Evolutionary conservation across 768 basidiomycete species (phyloP).

Genomic region (Termitomyces sp.): DNA sequence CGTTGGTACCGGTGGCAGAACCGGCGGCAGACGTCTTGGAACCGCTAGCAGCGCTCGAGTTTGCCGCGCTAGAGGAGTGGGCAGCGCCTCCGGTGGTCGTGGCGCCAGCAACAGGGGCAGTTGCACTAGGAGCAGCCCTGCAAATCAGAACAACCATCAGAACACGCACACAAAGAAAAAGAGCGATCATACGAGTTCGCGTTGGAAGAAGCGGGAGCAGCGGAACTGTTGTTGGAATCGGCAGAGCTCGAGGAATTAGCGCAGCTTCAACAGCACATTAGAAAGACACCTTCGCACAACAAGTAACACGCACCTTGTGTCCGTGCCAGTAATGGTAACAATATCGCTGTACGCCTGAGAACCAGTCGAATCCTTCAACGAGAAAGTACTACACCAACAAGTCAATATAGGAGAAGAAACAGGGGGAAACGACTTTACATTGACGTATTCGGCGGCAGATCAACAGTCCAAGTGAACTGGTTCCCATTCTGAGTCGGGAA

Average conservation of each 20-base stretch:
- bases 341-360: constrained; percentile 43
- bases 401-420: background rate
- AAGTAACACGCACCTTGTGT: constrained; percentile 22
- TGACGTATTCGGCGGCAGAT: constrained; percentile 34
- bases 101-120: background rate
- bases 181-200: constrained; percentile 10
- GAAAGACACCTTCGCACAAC: background rate
- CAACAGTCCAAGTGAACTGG: constrained; percentile 48
- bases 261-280: constrained; percentile 11
- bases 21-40: constrained; percentile 10
- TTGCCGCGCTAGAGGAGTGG: background rate
- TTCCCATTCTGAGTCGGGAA: constrained; percentile 42
- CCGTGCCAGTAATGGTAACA: constrained; percentile 35
- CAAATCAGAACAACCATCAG: background rate
- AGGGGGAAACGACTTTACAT: constrained; percentile 38
- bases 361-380: constrained; percentile 56
- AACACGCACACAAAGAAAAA: background rate
- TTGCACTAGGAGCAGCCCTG: background rate
- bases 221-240: background rate
- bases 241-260: constrained; percentile 6
- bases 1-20: constrained; percentile 3
- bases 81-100: background rate
- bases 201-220: constrained; percentile 3
- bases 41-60: constrained; percentile 16
- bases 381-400: constrained; percentile 35